Base-by-base conservation (phyloP, 805 yeast genomes). In the Candida maris region DNA sequence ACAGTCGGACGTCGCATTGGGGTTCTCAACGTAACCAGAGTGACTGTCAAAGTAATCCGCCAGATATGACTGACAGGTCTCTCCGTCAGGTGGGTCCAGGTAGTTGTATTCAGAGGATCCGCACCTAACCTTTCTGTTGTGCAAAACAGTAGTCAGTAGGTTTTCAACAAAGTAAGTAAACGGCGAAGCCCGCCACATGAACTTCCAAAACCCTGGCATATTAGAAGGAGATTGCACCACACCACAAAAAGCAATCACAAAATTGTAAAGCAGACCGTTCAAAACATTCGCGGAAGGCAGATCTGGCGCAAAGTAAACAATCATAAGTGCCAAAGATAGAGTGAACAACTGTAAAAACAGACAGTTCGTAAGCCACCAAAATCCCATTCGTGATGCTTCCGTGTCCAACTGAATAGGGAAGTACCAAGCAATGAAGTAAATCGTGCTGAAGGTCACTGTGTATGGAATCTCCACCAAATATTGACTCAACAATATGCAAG, bases 171-270 rank as follows among this genome's bases (percentile, higher is more conserved):
- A 75, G 54, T 85, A 85, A 1, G 91, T 82, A 60, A 73, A 72
- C 7, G 84, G 94, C 18, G 85, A 79, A 15, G 68, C 70, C 47
- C 82, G 73, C 73, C 83, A 80, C 88, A 85, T 82, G 57, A 82
- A 85, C 31, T 74, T 77, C 94, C 94, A 85, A 67, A 85, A 85
- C 1, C 85, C 79, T 9, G 94, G 93, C 79, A 84, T 72, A 35
- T 68, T 61, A 3, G 42, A 27, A 5, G 62, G 62, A 13, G 79
- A 75, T 51, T 79, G 85, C 41, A 79, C 65, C 38, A 81, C 81
- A 64, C 89, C 87, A 57, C 84, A 71, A 64, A 84, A 83, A 16
- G 79, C 64, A 38, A 81, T 68, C 49, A 74, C 59, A 54, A 82
- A 72, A 23, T 81, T 64, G 56, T 76, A 71, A 42, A 75, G 59